Evolutionary conservation across 2,329 filamentous ascomycete genomes (phyloP).

Genomic region (Paraconiothyrium sp.): DNA sequence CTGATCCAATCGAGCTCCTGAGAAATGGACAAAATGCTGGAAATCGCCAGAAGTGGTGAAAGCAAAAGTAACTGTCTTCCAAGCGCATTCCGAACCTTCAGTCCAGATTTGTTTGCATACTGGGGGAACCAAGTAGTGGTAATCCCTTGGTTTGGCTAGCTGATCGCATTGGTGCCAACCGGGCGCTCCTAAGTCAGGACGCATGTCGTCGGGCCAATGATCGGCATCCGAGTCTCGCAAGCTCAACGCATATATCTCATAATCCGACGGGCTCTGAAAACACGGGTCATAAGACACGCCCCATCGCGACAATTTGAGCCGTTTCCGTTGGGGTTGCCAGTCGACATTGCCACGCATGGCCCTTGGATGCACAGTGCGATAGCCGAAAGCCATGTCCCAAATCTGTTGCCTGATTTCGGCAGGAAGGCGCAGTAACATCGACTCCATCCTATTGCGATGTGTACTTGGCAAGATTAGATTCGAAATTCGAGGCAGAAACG

Average conservation of each 20-base stretch:
- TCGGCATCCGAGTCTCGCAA: conserved; percentile 1
- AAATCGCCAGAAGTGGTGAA: conserved; percentile 12
- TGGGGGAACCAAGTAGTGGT: conserved; percentile 11
- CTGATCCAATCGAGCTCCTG: conserved; percentile 4
- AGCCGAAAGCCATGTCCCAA: conserved; percentile 10
- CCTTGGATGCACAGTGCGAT: conserved; percentile 10
- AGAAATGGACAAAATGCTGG: conserved; percentile 12
- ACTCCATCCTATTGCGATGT: conserved; percentile 2
- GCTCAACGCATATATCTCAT: conserved; percentile 7
- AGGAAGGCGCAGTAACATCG: not conserved
- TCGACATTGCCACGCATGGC: conserved; percentile 5
- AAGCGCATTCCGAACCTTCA: conserved; percentile 9
- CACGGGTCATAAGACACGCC: conserved; percentile 12
- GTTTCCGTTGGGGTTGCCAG: not conserved
- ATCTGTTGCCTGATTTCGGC: conserved; percentile 5
- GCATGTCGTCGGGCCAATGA: conserved; percentile 3
- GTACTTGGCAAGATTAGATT: conserved; percentile 5
- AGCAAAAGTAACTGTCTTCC: conserved; percentile 13
- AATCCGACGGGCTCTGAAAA: not conserved
- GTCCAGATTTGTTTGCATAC: conserved; percentile 11
- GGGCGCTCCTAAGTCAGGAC: not conserved
- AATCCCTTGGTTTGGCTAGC: not conserved
- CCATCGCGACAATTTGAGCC: not conserved
- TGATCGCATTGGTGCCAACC: conserved; percentile 6
- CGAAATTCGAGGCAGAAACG: not conserved